Evolutionary conservation across 2,329 filamentous ascomycete species (phyloP).

Genomic region (Pezicula neosporulosa): DNA sequence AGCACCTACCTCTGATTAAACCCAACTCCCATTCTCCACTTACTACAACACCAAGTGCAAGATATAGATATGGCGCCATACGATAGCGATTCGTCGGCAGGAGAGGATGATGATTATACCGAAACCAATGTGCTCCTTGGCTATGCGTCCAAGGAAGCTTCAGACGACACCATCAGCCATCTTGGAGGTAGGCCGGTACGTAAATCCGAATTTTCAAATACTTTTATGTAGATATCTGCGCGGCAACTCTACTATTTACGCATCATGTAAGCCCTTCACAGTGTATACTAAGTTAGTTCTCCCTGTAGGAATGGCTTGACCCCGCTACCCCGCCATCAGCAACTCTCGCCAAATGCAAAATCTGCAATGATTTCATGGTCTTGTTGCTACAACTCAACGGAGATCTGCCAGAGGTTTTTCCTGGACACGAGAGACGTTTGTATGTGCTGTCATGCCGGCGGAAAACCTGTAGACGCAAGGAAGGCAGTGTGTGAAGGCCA

Average conservation of each 20-base stretch:
- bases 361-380: slow-evolving; percentile 80
- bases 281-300: background rate
- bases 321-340: slow-evolving; percentile 67
- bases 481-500: slow-evolving; percentile 74
- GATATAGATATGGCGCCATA: slow-evolving; percentile 64
- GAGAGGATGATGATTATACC: slow-evolving; percentile 63
- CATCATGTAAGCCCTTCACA: background rate
- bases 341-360: slow-evolving; percentile 76
- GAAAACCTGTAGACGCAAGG: slow-evolving; percentile 75
- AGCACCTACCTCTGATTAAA: background rate
- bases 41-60: background rate
- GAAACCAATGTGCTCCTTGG: slow-evolving; percentile 88
- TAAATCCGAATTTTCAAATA: background rate
- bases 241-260: background rate
- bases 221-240: too few relatives aligned
- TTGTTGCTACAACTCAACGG: slow-evolving; percentile 88
- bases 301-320: slow-evolving; percentile 75
- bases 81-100: slow-evolving; percentile 80
- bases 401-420: slow-evolving; percentile 82
- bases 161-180: slow-evolving; percentile 81
- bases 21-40: too few relatives aligned
- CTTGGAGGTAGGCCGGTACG: slow-evolving; percentile 83
- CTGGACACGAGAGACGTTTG: slow-evolving; percentile 80
- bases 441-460: slow-evolving; percentile 82
- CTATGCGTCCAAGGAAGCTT: slow-evolving; percentile 72